Conservation (phyloP, 805 yeast genomes). For the Candida boidinii region DNA sequence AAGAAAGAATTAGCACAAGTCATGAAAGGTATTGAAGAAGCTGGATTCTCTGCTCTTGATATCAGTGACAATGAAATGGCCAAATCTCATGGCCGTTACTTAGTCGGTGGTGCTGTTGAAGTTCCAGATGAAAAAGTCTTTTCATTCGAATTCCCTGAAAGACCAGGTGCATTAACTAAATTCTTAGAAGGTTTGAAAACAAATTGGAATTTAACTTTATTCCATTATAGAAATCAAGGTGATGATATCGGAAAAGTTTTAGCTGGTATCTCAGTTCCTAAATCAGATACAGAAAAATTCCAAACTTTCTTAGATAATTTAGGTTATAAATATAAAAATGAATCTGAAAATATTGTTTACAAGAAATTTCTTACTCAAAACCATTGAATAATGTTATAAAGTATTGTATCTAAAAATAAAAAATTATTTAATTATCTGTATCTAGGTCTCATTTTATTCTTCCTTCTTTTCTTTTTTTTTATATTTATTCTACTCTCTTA, state of each 20-base stretch:
- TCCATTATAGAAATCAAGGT: slow-evolving; percentile 97
- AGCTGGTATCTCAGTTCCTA: slow-evolving; percentile 84
- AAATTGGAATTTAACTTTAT: slow-evolving; percentile 87
- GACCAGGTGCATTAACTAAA: slow-evolving; percentile 86
- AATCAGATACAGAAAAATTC: slow-evolving; percentile 54
- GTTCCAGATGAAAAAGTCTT: slow-evolving; percentile 70
- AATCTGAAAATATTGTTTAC: slow-evolving; percentile 81
- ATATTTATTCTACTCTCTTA: too few relatives aligned
- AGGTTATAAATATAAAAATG: slow-evolving; percentile 74
- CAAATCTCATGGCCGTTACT: slow-evolving; percentile 89
- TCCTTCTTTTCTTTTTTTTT: too few relatives aligned
- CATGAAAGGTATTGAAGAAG: slow-evolving; percentile 43
- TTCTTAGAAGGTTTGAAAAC: slow-evolving; percentile 65
- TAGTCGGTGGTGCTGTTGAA: slow-evolving; percentile 84
- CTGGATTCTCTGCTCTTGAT: slow-evolving; percentile 71
- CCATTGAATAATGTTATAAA: background rate
- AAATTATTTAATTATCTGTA: too few relatives aligned
- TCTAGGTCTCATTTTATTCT: too few relatives aligned
- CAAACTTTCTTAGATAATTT: slow-evolving; percentile 58
- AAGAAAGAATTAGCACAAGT: slow-evolving; percentile 65
- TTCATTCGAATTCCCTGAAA: slow-evolving; percentile 92
- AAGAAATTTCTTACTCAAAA: slow-evolving; percentile 49
- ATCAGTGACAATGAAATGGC: slow-evolving; percentile 92
- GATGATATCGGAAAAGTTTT: slow-evolving; percentile 89
- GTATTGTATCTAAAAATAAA: too few relatives aligned